Conservation (phyloP, 2,329 filamentous ascomycete species). For the Phoma sp. region DNA sequence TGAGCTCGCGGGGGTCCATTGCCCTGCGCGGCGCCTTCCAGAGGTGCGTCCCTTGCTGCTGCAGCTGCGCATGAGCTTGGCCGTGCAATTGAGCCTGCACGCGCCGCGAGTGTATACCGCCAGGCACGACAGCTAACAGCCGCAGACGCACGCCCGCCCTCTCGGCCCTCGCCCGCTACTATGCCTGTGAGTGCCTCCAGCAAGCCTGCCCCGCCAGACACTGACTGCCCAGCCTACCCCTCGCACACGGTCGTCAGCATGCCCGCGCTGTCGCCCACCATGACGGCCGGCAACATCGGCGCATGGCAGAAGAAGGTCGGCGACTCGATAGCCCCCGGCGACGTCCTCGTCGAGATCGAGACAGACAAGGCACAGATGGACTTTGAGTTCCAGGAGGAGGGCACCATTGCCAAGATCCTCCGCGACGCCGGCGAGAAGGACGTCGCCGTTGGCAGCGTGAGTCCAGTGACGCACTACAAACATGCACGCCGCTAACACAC, state of each 20-base stretch:
- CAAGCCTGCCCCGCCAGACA: conserved; percentile 18
- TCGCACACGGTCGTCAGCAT: conserved; percentile 96
- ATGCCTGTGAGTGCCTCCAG: conserved; percentile 67
- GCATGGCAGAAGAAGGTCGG: conserved; percentile 97
- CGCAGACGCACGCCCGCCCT: conserved; percentile 60
- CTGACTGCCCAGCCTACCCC: conserved; percentile 77
- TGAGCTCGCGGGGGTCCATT: conserved; percentile 50
- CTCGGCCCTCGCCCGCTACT: conserved; percentile 69
- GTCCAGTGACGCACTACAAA: no score
- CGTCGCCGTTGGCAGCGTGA: conserved; percentile 89
- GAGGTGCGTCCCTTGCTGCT: conserved; percentile 46
- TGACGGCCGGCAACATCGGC: conserved; percentile 96
- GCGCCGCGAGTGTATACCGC: conserved; percentile 11
- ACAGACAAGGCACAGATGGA: conserved; percentile 99
- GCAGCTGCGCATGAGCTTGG: not conserved
- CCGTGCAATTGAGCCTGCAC: not conserved
- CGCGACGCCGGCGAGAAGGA: conserved; percentile 95
- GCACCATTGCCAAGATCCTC: conserved; percentile 91
- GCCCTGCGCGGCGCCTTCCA: conserved; percentile 55
- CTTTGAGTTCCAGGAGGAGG: conserved; percentile 99
- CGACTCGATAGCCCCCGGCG: conserved; percentile 85
- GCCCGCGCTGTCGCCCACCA: conserved; percentile 97
- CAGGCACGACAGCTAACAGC: conserved; percentile 41
- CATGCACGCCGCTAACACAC: conserved; percentile 34
- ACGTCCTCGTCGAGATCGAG: conserved; percentile 97